These are phyloP conservation scores for Choiromyces venosus DNA, from an alignment of 495 filamentous ascomycete species.

Conservation along the genomic window DNA sequence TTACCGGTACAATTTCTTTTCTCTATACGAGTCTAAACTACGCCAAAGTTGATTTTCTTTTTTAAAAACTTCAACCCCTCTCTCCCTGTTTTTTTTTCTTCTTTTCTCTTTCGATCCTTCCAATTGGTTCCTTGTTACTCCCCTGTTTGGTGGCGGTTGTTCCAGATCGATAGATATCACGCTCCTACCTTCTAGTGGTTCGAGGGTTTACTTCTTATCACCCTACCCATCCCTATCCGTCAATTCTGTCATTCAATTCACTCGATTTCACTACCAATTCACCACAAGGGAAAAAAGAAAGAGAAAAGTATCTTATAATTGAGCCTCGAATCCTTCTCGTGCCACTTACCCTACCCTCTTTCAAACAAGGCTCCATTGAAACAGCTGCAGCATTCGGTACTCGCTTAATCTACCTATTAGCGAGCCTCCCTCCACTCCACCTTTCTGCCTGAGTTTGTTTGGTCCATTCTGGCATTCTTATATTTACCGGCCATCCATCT, in stretches of 20 bases:
- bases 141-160: not conserved
- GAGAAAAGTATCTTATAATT: not conserved
- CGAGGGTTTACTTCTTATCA: not conserved
- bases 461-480: not conserved
- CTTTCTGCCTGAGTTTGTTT: not conserved
- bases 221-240: not conserved
- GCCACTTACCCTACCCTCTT: not conserved
- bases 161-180: not conserved
- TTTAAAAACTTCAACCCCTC: not conserved
- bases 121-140: not conserved
- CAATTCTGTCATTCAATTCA: not conserved
- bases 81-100: no score
- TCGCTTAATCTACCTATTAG: not conserved
- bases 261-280: not conserved
- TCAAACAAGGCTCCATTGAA: not conserved
- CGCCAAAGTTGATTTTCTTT: not conserved
- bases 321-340: not conserved
- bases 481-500: not conserved
- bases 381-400: not conserved
- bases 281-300: not conserved
- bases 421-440: not conserved
- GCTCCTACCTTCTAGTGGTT: constrained; percentile 1
- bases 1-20: not conserved
- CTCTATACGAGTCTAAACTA: not conserved
- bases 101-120: not conserved